Evolutionary conservation across 345 rosid species (phyloP).

Genomic region (Syzygium grande): DNA sequence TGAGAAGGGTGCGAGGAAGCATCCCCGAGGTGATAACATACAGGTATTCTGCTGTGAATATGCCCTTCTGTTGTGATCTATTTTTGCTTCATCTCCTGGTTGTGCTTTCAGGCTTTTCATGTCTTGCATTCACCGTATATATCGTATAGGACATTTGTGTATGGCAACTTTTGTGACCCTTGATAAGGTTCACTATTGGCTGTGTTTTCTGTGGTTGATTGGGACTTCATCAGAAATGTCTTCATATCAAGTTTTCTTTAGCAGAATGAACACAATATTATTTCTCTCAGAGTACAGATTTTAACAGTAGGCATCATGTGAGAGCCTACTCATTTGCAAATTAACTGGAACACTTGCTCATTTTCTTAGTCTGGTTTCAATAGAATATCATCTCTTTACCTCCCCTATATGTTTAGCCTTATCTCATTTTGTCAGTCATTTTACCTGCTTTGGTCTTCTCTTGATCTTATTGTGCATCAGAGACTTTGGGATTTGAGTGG

Average conservation of each 20-base stretch:
- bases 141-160: neutral
- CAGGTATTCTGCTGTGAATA: constrained; percentile 40
- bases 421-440: neutral
- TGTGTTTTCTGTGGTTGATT: neutral
- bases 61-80: constrained; percentile 5
- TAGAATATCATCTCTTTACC: neutral
- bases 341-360: neutral
- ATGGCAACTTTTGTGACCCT: neutral
- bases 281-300: neutral
- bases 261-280: neutral
- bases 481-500: neutral
- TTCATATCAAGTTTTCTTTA: neutral
- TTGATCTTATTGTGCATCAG: neutral
- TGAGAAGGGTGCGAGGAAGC: constrained; percentile 98
- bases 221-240: neutral
- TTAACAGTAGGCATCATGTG: neutral
- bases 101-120: neutral
- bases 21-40: constrained; percentile 92
- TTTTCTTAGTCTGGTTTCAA: neutral
- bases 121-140: neutral
- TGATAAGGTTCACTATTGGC: neutral
- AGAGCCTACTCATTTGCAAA: neutral
- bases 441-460: neutral
- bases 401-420: neutral
- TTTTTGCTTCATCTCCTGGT: neutral